Evolutionary conservation across 768 basidiomycete species (phyloP).

Genomic region (Baorangia bicolor): DNA sequence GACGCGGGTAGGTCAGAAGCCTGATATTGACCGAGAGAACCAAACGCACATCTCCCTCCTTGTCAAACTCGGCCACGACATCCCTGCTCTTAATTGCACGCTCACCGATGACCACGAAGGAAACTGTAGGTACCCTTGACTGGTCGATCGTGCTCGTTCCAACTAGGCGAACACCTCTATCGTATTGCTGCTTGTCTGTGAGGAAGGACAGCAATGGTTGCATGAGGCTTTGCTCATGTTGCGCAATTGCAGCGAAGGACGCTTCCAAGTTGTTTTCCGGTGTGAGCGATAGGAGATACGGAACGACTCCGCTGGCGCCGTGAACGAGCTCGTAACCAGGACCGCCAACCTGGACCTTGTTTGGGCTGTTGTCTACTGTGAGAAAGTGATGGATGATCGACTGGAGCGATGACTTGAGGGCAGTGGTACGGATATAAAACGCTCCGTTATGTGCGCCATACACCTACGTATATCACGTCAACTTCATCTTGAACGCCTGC

Average conservation of each 20-base stretch:
- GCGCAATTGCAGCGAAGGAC: constrained; percentile 56
- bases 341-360: constrained; percentile 73
- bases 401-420: constrained; percentile 50
- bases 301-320: constrained; percentile 54
- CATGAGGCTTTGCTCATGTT: constrained; percentile 62
- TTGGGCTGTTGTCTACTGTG: constrained; percentile 40
- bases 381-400: constrained; percentile 75
- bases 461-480: constrained; percentile 41
- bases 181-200: constrained; percentile 45
- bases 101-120: constrained; percentile 66
- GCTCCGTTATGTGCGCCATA: constrained; percentile 73
- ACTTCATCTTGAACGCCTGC: not conserved
- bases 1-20: not conserved
- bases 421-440: constrained; percentile 54
- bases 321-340: constrained; percentile 74
- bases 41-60: constrained; percentile 57
- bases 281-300: constrained; percentile 63
- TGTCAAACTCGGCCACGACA: constrained; percentile 64
- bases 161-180: constrained; percentile 64
- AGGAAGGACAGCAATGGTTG: constrained; percentile 55
- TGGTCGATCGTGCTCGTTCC: constrained; percentile 50
- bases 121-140: constrained; percentile 63
- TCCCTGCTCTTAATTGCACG: constrained; percentile 57
- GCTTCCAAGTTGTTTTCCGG: constrained; percentile 45
- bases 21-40: not conserved